Conservation (phyloP, 768 basidiomycete species). For the Lentinula detonsa region DNA sequence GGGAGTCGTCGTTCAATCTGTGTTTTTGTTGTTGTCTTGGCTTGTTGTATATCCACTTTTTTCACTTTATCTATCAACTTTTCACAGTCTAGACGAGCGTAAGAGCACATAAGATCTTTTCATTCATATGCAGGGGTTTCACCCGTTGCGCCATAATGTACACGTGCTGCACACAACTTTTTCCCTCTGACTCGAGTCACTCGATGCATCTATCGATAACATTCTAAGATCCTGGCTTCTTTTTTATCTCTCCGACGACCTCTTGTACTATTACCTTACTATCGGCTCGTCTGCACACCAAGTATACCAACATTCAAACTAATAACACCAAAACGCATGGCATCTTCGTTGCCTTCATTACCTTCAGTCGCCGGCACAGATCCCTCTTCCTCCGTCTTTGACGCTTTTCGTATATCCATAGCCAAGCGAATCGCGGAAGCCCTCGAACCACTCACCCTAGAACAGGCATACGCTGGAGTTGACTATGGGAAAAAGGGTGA, state of each 20-base stretch:
- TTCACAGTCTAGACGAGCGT: neutral
- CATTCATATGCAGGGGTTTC: too few relatives aligned
- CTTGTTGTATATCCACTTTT: neutral
- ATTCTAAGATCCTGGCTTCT: neutral
- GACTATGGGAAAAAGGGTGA: constrained; percentile 92
- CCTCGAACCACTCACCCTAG: constrained; percentile 57
- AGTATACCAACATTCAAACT: neutral
- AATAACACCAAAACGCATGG: constrained; percentile 17
- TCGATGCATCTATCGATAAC: neutral
- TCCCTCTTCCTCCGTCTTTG: constrained; percentile 60
- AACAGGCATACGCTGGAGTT: constrained; percentile 79
- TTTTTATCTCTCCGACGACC: neutral
- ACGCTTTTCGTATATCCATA: constrained; percentile 77
- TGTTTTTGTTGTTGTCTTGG: constrained; percentile 1
- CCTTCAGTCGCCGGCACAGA: constrained; percentile 45
- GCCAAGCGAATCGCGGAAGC: constrained; percentile 66
- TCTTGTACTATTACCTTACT: neutral
- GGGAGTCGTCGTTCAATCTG: neutral
- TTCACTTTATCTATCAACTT: neutral
- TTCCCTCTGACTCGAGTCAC: neutral
- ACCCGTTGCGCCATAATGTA: neutral
- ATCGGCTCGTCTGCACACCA: neutral
- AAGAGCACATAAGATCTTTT: too few relatives aligned
- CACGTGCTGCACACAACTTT: neutral
- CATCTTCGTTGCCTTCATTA: constrained; percentile 27